Evolutionary conservation across 805 yeast genomes (phyloP).

Genomic region (Teunomyces aglyptinius): DNA sequence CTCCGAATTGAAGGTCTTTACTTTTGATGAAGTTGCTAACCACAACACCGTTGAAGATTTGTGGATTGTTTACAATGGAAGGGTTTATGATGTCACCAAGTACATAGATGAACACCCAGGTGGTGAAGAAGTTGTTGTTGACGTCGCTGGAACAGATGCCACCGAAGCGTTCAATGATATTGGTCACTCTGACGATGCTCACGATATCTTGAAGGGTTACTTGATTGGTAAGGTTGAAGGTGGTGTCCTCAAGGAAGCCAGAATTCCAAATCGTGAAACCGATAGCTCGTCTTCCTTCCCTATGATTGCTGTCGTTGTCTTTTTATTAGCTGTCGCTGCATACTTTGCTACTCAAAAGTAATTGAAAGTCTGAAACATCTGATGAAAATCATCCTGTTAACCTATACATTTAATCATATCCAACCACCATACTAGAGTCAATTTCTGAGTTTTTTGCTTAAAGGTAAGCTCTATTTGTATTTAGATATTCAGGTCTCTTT

Average conservation of each 20-base stretch:
- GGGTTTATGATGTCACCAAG: conserved; percentile 38
- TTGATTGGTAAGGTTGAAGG: conserved; percentile 80
- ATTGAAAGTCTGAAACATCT: conserved; percentile 6
- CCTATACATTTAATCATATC: background rate
- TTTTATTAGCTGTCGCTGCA: conserved; percentile 42
- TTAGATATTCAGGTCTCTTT: background rate
- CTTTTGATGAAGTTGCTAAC: conserved; percentile 49
- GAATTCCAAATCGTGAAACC: conserved; percentile 15
- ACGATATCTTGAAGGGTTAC: conserved; percentile 65
- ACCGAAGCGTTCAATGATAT: conserved; percentile 62
- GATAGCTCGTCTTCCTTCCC: conserved; percentile 23
- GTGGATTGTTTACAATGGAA: conserved; percentile 46
- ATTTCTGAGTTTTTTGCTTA: background rate
- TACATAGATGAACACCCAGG: conserved; percentile 50
- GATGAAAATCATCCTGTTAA: background rate
- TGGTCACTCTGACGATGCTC: conserved; percentile 97
- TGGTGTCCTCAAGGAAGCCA: conserved; percentile 38
- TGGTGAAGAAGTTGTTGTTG: conserved; percentile 46
- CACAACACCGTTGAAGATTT: conserved; percentile 41
- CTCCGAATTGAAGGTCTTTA: conserved; percentile 42
- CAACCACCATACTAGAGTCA: background rate
- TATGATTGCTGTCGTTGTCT: conserved; percentile 33
- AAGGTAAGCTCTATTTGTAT: background rate
- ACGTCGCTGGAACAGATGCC: conserved; percentile 44
- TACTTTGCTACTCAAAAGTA: conserved; percentile 33